Percentiles rank a stretch among this genome's conserved stretches.
Evolutionary conservation across 2,329 filamentous ascomycete species (phyloP).

Genomic region (Dactylonectria macrodidyma): DNA sequence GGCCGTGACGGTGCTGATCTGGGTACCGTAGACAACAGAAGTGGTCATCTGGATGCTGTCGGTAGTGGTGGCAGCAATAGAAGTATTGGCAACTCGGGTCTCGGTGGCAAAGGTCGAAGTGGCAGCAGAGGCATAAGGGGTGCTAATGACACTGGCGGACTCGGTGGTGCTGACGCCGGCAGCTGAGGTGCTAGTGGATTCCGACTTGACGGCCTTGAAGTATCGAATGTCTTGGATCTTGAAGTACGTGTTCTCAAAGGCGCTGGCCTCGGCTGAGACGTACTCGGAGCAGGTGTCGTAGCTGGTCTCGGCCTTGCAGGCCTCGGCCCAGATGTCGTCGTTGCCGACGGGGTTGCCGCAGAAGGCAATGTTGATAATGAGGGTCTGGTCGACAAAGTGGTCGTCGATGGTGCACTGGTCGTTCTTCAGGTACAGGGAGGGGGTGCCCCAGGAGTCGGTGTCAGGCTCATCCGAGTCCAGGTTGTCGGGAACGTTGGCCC

Average conservation of each 20-base stretch:
- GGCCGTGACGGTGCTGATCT: constrained; percentile 18
- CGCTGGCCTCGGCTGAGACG: constrained; percentile 54
- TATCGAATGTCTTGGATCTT: constrained; percentile 61
- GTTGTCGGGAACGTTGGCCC: constrained; percentile 52
- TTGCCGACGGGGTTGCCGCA: constrained; percentile 78
- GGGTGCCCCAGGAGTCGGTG: constrained; percentile 75
- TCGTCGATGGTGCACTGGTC: constrained; percentile 73
- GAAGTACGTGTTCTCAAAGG: constrained; percentile 58
- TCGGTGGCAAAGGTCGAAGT: constrained; percentile 12
- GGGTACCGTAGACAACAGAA: constrained; percentile 53
- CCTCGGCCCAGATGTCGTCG: constrained; percentile 27
- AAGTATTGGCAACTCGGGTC: neutral
- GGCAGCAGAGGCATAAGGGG: neutral
- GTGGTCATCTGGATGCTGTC: constrained; percentile 42
- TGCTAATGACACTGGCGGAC: neutral
- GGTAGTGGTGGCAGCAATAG: neutral
- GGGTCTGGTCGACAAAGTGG: constrained; percentile 76
- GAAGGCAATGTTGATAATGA: constrained; percentile 82
- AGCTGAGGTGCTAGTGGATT: constrained; percentile 28
- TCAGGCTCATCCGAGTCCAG: constrained; percentile 65
- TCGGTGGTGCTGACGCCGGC: constrained; percentile 20
- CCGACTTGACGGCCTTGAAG: constrained; percentile 47
- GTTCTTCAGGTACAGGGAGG: constrained; percentile 72
- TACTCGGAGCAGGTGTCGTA: constrained; percentile 53
- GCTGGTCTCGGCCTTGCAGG: constrained; percentile 36